Base-by-base conservation (phyloP, 805 yeast species). In the Candida adriatica region DNA sequence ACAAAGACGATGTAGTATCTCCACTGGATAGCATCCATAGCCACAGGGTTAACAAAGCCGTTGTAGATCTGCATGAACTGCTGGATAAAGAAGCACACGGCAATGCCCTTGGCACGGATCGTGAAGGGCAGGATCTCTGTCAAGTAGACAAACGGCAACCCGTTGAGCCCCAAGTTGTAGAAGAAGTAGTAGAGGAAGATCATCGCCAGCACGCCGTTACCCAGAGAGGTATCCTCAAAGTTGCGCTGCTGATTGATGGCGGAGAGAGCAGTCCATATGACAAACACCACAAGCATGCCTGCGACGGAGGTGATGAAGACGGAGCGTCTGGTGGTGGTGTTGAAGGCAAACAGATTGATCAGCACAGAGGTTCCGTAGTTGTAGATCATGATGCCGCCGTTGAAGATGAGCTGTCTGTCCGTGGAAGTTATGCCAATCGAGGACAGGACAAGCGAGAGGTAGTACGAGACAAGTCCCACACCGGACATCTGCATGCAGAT, bases 351-450 rank as follows among this genome's bases (percentile, higher is more conserved):
- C 32, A 51, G 38, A 18, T 59, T 53, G 33, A 58, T 53, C 6
- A 50, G 37, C 20, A 56, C 38, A 10, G 62, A 54, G 26, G 55
- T 42, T 30, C 54, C 50, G 33, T 63, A 62, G 56, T 69, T 68
- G 51, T 59, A 70, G 36, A 66, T 52, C 64, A 61, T 64, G 40
- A 70, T 60, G 37, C 67, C 64, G 34, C 71, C 76, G 48, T 73
- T 72, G 48, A 71, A 62, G 30, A 65, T 49, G 34, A 71, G 60
- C 51, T 72, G 73, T 34, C 55, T 51, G 29, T 53, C 53, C 16
- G 61, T 54, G n/a, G 58, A 59, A 28, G 69, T 68, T 44, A 73
- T 67, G 37, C 79, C 78, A 48, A 73, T 70, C 16, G 73, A 64
- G 36, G 54, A 47, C 41, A 73, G 60, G 10, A 74, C 79, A 43